Evolutionary conservation across 805 yeast species (phyloP).

Genomic region (Candida tallmaniae): DNA sequence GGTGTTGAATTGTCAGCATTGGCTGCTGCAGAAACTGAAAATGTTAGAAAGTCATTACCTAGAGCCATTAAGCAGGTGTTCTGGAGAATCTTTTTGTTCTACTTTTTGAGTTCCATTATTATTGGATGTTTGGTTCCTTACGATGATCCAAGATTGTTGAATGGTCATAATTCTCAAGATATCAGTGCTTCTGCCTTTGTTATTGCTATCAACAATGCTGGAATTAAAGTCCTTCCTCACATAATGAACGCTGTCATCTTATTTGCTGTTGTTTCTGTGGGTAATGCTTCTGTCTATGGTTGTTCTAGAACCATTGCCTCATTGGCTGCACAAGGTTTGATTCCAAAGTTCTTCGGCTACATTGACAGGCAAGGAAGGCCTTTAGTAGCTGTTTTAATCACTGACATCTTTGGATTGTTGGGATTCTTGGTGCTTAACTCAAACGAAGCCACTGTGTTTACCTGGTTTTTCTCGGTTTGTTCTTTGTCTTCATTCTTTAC

Average conservation of each 20-base stretch:
- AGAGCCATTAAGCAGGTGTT: constrained; percentile 39
- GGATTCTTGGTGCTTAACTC: constrained; percentile 33
- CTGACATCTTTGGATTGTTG: constrained; percentile 31
- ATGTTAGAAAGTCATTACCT: constrained; percentile 37
- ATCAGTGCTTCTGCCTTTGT: constrained; percentile 72
- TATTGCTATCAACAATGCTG: constrained; percentile 59
- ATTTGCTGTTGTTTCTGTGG: constrained; percentile 70
- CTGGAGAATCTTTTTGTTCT: constrained; percentile 40
- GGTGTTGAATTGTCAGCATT: constrained; percentile 34
- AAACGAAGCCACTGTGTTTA: constrained; percentile 30
- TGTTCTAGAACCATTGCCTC: constrained; percentile 67
- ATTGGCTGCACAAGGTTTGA: constrained; percentile 65
- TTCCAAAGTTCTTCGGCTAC: constrained; percentile 44
- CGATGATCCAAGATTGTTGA: constrained; percentile 41
- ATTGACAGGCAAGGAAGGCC: constrained; percentile 42
- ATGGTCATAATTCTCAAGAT: constrained; percentile 45
- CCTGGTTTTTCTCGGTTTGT: constrained; percentile 40
- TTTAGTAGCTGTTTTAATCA: constrained; percentile 30
- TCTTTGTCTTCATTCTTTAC: constrained; percentile 40
- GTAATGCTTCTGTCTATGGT: constrained; percentile 69
- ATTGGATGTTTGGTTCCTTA: constrained; percentile 49
- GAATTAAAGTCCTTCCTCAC: constrained; percentile 63
- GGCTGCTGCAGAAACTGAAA: constrained; percentile 37
- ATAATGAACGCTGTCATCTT: constrained; percentile 72
- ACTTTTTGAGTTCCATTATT: constrained; percentile 28